phyloP scores from a whole-genome alignment of 2,329 filamentous ascomycete species.

The Penicillium sp. region DNA sequence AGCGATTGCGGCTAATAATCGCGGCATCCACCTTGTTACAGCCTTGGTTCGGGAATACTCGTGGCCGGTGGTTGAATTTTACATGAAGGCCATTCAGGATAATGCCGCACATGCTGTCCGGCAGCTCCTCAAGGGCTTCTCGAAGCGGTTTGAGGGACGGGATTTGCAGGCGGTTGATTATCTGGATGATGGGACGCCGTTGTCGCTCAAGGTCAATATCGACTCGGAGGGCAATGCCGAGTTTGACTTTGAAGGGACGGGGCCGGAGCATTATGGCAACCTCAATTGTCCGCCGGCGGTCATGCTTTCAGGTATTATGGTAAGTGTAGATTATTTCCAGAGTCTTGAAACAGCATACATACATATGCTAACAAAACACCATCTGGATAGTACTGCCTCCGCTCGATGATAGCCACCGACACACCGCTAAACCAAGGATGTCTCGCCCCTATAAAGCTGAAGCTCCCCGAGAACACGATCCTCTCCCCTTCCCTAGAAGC shows the following conservation, averaged over 20 bases:
- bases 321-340: too few relatives aligned
- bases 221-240: constrained; percentile 76
- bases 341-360: constrained; percentile 64
- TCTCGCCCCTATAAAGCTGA: constrained; percentile 74
- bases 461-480: constrained; percentile 62
- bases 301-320: too few relatives aligned
- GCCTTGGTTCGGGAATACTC: constrained; percentile 79
- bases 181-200: constrained; percentile 86
- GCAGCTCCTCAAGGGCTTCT: constrained; percentile 73
- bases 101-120: constrained; percentile 80
- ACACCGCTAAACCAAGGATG: constrained; percentile 89
- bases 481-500: constrained; percentile 63
- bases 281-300: too few relatives aligned
- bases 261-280: constrained; percentile 72
- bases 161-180: constrained; percentile 74
- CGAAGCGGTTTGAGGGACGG: constrained; percentile 71
- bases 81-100: constrained; percentile 81
- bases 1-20: constrained; percentile 84
- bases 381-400: constrained; percentile 84
- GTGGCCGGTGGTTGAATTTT: constrained; percentile 76
- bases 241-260: constrained; percentile 80
- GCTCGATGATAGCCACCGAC: constrained; percentile 78
- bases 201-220: constrained; percentile 75
- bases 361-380: constrained; percentile 81
- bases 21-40: constrained; percentile 78